phyloP scores from a whole-genome alignment of 768 basidiomycete genomes.

The Rubroboletus pulcherrimus region DNA sequence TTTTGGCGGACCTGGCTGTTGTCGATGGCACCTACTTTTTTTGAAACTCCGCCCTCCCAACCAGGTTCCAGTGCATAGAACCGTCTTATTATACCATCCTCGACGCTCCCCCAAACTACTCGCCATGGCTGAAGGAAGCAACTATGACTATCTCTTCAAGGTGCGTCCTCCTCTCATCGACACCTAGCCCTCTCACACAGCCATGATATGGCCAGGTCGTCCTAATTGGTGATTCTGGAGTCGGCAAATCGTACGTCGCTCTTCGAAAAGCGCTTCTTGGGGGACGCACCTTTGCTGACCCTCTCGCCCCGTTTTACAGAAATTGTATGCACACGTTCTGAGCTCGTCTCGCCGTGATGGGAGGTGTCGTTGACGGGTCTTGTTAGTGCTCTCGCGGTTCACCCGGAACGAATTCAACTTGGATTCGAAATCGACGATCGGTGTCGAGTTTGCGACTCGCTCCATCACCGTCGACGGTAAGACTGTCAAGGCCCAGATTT shows the following conservation, averaged over 20 bases:
- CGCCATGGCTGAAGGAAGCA: conserved; percentile 85
- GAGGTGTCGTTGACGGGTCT: conserved; percentile 1
- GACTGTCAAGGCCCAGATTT: conserved; percentile 97
- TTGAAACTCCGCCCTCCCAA: conserved; percentile 32
- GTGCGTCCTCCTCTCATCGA: conserved; percentile 36
- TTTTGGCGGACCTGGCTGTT: background rate
- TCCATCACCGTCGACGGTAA: conserved; percentile 94
- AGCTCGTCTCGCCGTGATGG: background rate
- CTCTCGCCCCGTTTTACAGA: conserved; percentile 16
- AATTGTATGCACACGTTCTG: conserved; percentile 29
- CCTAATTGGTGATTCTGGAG: conserved; percentile 97
- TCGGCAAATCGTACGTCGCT: conserved; percentile 94
- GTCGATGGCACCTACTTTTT: background rate
- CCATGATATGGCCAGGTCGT: conserved; percentile 67
- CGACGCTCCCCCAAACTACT: conserved; percentile 1
- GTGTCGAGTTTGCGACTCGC: conserved; percentile 97
- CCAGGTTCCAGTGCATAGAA: conserved; percentile 2
- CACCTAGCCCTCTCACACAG: background rate
- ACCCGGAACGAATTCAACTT: conserved; percentile 99
- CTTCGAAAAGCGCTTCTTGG: background rate
- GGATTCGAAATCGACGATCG: conserved; percentile 98
- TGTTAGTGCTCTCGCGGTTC: conserved; percentile 95
- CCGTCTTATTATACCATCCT: conserved; percentile 11
- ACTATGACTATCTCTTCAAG: conserved; percentile 99
- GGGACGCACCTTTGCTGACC: background rate